These are phyloP conservation scores for Cyclotella choctawhatcheeana DNA, from an alignment of 108 stramenopile genomes.

Conservation along the genomic window DNA sequence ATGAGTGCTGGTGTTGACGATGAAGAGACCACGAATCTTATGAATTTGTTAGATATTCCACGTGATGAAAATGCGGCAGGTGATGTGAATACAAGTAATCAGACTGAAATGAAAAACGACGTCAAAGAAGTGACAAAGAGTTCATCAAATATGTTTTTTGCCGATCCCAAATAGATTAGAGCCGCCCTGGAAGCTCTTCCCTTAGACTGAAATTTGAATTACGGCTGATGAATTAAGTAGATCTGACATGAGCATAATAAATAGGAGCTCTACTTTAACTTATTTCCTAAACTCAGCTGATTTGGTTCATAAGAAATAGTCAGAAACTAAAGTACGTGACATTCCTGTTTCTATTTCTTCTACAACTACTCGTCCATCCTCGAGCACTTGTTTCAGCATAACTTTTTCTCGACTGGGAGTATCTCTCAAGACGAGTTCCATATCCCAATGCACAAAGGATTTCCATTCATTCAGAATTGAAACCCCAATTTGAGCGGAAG, in stretches of 20 bases:
- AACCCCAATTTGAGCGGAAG: slow-evolving; percentile 17
- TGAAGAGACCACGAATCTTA: not conserved
- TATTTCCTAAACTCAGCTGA: too few species aligned
- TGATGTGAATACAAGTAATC: not conserved
- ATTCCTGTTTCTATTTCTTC: slow-evolving; percentile 41
- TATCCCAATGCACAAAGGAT: slow-evolving; percentile 53
- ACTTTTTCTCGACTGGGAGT: slow-evolving; percentile 46
- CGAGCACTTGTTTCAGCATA: slow-evolving; percentile 34
- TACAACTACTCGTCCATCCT: slow-evolving; percentile 50
- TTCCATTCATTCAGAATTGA: slow-evolving; percentile 49
- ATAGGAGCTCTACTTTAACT: too few species aligned
- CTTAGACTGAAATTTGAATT: too few species aligned
- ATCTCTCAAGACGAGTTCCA: slow-evolving; percentile 48
- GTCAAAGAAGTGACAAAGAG: not conserved
- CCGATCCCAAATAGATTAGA: slow-evolving; percentile 8
- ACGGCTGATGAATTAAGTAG: too few species aligned
- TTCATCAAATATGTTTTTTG: not conserved
- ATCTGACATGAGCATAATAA: too few species aligned
- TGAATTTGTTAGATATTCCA: not conserved
- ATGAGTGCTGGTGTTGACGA: slow-evolving; percentile 13
- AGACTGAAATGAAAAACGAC: not conserved
- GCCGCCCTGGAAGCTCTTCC: too few species aligned
- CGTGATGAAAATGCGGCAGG: not conserved
- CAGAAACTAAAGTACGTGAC: slow-evolving; percentile 48
- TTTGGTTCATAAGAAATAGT: slow-evolving; percentile 48